These are phyloP conservation scores for Fusarium dlaminii DNA, from an alignment of 2,329 filamentous ascomycete species.

Conservation along the genomic window DNA sequence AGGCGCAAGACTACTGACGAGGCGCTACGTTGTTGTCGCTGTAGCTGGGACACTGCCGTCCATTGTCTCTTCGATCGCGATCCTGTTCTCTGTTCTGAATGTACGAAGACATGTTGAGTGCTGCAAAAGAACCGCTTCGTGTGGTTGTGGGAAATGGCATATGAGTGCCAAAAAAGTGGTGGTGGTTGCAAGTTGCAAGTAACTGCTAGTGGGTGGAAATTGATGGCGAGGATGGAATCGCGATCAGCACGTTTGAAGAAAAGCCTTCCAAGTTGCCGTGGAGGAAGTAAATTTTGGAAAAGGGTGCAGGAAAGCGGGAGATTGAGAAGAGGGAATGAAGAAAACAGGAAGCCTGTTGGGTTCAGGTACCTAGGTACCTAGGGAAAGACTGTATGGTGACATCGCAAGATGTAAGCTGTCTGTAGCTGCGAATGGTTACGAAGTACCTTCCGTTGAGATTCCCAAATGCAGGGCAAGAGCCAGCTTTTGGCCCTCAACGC, in stretches of 20 bases:
- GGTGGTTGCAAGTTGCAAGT: neutral
- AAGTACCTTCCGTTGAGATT: neutral
- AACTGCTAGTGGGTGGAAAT: neutral
- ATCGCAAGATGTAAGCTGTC: neutral
- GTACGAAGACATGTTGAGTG: neutral
- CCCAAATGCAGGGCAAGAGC: neutral
- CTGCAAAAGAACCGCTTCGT: neutral
- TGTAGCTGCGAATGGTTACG: fast-evolving
- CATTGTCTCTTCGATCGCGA: fast-evolving
- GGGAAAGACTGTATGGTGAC: neutral
- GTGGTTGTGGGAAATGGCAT: neutral
- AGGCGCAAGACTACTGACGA: too few relatives aligned
- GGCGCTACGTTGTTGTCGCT: neutral
- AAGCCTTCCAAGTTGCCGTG: neutral
- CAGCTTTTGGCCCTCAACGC: neutral
- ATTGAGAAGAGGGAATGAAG: neutral
- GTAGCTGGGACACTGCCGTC: neutral
- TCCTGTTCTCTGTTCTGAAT: neutral
- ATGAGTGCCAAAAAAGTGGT: too few relatives aligned
- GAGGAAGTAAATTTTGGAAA: neutral
- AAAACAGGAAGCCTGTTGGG: neutral
- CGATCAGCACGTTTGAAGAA: neutral
- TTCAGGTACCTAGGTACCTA: neutral
- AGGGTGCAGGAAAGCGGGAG: neutral
- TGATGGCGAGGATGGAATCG: too few relatives aligned